A percentile compares a stretch with the other conserved stretches of the same genome.
These are phyloP conservation scores for Aurifilum marmelostoma DNA, from an alignment of 2,329 filamentous ascomycete species.

Conservation along the genomic window DNA sequence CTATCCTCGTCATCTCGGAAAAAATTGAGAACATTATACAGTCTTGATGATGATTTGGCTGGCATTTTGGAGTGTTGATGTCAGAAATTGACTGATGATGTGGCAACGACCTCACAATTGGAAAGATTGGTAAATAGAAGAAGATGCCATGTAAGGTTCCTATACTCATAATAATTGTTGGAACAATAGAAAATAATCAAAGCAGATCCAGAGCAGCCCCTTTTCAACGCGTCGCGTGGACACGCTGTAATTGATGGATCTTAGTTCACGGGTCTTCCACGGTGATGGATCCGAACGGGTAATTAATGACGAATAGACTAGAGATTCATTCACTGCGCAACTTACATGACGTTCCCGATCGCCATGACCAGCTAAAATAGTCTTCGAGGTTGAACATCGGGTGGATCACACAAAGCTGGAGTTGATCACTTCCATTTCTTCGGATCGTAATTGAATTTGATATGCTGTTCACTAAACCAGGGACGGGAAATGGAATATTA, in stretches of 20 bases:
- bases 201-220: not conserved
- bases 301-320: constrained; percentile 13
- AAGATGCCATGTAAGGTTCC: not conserved
- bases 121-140: not conserved
- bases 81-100: not conserved
- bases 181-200: too few species aligned
- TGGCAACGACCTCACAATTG: not conserved
- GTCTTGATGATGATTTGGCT: not conserved
- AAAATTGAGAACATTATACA: constrained; percentile 21
- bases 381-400: not conserved
- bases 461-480: not conserved
- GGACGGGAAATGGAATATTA: not conserved
- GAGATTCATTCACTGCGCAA: not conserved
- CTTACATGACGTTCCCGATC: not conserved
- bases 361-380: constrained; percentile 2
- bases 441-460: not conserved
- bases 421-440: not conserved
- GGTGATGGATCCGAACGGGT: not conserved
- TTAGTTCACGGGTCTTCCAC: not conserved
- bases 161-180: not conserved
- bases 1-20: constrained; percentile 18
- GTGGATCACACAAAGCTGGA: not conserved
- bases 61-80: not conserved
- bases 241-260: not conserved
- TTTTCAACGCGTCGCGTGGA: constrained; percentile 1